A percentile compares a stretch with the other conserved stretches of the same genome.
Conservation (phyloP, 768 basidiomycete genomes). For the Hydnomerulius pinastri region DNA sequence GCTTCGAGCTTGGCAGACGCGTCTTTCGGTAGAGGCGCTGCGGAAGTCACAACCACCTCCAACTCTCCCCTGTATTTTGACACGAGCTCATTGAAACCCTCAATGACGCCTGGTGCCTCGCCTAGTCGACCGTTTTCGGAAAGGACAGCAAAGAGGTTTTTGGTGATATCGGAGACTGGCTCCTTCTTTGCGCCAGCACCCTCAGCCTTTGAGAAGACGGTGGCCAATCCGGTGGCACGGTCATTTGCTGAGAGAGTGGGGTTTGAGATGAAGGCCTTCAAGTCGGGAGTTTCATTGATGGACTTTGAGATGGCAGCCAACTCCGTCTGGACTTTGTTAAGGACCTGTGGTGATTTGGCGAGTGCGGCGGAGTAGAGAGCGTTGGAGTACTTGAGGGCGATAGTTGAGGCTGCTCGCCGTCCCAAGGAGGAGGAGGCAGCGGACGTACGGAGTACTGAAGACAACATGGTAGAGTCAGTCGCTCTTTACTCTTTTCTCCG, state of each 20-base stretch:
- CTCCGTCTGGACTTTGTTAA: constrained; percentile 86
- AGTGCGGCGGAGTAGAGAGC: constrained; percentile 82
- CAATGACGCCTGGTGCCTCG: constrained; percentile 84
- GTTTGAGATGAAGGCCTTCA: constrained; percentile 78
- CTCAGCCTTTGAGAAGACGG: constrained; percentile 70
- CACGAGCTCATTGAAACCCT: constrained; percentile 89
- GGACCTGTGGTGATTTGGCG: constrained; percentile 76
- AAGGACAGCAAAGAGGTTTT: constrained; percentile 87
- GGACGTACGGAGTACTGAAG: constrained; percentile 54
- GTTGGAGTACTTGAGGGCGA: constrained; percentile 83
- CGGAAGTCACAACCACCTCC: constrained; percentile 89
- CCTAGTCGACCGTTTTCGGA: constrained; percentile 91
- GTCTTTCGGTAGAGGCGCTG: constrained; percentile 76
- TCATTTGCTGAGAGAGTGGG: constrained; percentile 88
- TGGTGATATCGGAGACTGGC: constrained; percentile 80
- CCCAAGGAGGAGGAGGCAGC: constrained; percentile 42
- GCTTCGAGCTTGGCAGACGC: constrained; percentile 78
- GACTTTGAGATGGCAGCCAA: constrained; percentile 68
- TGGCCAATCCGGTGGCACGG: constrained; percentile 64
- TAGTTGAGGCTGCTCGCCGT: constrained; percentile 70
- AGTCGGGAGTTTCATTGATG: constrained; percentile 64
- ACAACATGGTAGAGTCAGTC: constrained; percentile 50
- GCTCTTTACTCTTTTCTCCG: neutral
- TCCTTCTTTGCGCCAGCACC: constrained; percentile 66
- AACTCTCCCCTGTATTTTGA: constrained; percentile 90